Conservation (phyloP, 177 flowering plant genomes). For the Vitis hybrid region DNA sequence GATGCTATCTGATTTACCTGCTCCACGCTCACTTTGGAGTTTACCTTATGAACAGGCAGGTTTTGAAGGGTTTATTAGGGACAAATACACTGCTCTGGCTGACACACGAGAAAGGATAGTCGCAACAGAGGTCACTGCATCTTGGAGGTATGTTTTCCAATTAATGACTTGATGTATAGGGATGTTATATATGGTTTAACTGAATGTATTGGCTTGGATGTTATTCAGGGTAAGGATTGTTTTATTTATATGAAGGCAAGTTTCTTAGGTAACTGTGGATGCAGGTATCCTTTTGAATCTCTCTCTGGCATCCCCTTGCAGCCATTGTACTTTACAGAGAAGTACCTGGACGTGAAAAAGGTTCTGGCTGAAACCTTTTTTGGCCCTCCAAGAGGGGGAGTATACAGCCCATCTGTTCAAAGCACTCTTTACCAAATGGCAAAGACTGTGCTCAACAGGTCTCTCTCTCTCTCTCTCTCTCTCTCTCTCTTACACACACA, state of each 20-base stretch:
- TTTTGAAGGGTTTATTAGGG: slow-evolving; percentile 91
- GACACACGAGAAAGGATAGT: slow-evolving; percentile 92
- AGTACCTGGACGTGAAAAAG: slow-evolving; percentile 61
- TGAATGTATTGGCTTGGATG: background rate
- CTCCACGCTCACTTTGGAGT: background rate
- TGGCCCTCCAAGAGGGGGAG: slow-evolving; percentile 77
- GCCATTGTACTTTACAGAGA: slow-evolving; percentile 56
- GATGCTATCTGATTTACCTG: background rate
- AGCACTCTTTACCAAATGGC: slow-evolving; percentile 88
- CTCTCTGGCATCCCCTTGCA: slow-evolving; percentile 47
- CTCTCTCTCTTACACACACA: background rate
- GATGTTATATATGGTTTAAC: background rate
- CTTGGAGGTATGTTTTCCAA: slow-evolving; percentile 68
- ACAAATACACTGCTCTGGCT: slow-evolving; percentile 76
- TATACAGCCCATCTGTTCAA: slow-evolving; percentile 96
- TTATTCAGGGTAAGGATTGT: background rate
- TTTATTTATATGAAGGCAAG: background rate
- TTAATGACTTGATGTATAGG: background rate
- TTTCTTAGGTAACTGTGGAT: slow-evolving; percentile 4
- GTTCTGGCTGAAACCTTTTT: slow-evolving; percentile 71
- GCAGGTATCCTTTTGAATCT: slow-evolving; percentile 68
- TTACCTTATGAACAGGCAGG: slow-evolving; percentile 62
- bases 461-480: slow-evolving; percentile 17
- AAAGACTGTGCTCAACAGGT: slow-evolving; percentile 76
- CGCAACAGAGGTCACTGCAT: slow-evolving; percentile 88